A percentile compares a stretch with the other conserved stretches of the same genome.
Evolutionary conservation across 768 basidiomycete species (phyloP).

Genomic region (Roridomyces roridus): DNA sequence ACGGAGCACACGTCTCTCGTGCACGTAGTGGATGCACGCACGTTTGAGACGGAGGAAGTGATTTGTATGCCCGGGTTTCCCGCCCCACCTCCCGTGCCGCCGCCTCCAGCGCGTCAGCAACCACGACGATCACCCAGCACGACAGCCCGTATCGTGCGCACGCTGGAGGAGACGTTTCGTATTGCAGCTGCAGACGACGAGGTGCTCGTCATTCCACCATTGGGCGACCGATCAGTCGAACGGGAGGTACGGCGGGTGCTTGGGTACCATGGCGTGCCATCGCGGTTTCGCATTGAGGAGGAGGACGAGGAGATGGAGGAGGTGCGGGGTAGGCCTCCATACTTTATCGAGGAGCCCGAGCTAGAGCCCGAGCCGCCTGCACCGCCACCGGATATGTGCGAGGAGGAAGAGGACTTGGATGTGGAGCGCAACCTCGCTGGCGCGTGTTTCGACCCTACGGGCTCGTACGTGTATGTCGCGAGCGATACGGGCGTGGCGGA

Average conservation of each 20-base stretch:
- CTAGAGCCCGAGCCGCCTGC: conserved; percentile 11
- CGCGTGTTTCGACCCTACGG: conserved; percentile 74
- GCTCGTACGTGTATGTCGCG: conserved; percentile 72
- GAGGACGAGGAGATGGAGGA: conserved; percentile 34
- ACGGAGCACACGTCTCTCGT: conserved; percentile 89
- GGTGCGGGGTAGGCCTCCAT: conserved; percentile 21
- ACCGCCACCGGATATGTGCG: conserved; percentile 21
- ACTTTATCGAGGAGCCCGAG: conserved; percentile 18
- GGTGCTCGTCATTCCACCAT: conserved; percentile 59
- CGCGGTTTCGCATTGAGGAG: conserved; percentile 31
- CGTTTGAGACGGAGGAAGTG: conserved; percentile 80
- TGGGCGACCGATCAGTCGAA: conserved; percentile 62
- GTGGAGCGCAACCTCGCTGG: conserved; percentile 69
- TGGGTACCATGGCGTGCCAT: conserved; percentile 52
- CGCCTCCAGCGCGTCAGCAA: conserved; percentile 4
- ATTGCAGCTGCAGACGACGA: conserved; percentile 50
- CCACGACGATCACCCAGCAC: conserved; percentile 9
- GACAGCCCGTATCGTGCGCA: conserved; percentile 44
- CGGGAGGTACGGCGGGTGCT: conserved; percentile 63
- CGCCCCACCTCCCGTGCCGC: conserved; percentile 9
- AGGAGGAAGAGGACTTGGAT: conserved; percentile 25
- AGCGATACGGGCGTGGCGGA: conserved; percentile 72
- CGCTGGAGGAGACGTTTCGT: conserved; percentile 66
- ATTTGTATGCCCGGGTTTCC: conserved; percentile 58
- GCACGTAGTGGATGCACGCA: conserved; percentile 87